Evolutionary conservation across 1,284 basidiomycete genomes (phyloP).

Genomic region (Phenoliferia sp.): DNA sequence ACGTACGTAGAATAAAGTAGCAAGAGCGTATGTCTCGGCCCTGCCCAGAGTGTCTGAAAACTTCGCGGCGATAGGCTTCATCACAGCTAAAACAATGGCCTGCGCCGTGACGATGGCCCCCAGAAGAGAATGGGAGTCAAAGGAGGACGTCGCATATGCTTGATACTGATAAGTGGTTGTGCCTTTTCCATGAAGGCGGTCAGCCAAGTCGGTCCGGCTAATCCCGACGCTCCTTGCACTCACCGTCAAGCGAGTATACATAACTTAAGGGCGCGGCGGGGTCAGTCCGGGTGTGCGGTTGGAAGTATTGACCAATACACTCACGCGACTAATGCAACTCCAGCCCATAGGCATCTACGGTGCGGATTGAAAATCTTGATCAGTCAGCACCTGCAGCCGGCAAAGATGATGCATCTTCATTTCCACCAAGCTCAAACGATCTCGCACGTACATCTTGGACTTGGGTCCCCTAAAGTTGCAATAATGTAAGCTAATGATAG

Average conservation of each 20-base stretch:
- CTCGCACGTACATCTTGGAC: background rate
- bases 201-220: background rate
- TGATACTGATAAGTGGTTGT: constrained; percentile 59
- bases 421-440: no score
- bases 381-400: background rate
- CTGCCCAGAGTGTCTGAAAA: constrained; percentile 60
- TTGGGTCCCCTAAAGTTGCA: background rate
- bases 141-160: constrained; percentile 33
- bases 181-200: background rate
- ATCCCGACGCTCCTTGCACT: background rate
- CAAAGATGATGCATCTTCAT: no score
- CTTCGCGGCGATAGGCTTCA: background rate
- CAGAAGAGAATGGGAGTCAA: constrained; percentile 17
- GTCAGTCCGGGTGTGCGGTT: background rate
- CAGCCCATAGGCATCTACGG: background rate
- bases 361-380: background rate
- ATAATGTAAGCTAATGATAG: background rate
- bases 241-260: constrained; percentile 66
- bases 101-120: constrained; percentile 25
- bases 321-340: background rate
- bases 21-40: constrained; percentile 55
- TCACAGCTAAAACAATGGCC: constrained; percentile 48
- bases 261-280: constrained; percentile 45
- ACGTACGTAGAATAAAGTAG: constrained; percentile 41
- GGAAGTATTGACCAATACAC: background rate